Evolutionary conservation across 192 early-diverging fungal genomes (phyloP).

Genomic region (Entomortierella parvispora): DNA sequence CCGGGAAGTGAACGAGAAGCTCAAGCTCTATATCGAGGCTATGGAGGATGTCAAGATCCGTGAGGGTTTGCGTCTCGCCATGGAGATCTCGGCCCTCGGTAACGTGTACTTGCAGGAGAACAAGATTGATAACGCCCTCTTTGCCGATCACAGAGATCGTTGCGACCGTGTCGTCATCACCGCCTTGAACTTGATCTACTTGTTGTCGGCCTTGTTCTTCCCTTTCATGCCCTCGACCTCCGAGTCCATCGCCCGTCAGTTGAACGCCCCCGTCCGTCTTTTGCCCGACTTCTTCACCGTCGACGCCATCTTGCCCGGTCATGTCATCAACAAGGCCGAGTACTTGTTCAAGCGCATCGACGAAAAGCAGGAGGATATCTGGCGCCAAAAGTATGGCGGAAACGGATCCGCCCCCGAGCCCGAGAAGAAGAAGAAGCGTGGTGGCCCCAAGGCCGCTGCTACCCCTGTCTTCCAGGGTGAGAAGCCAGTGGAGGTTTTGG

Average conservation of each 20-base stretch:
- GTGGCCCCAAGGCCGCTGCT: constrained; percentile 38
- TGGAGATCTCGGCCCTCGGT: constrained; percentile 95
- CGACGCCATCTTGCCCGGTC: constrained; percentile 80
- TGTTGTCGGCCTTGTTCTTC: constrained; percentile 85
- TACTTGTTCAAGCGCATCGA: constrained; percentile 95
- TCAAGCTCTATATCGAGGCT: constrained; percentile 79
- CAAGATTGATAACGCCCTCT: constrained; percentile 91
- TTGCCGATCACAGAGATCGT: constrained; percentile 74
- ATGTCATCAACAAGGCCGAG: constrained; percentile 85
- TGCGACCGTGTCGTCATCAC: constrained; percentile 90
- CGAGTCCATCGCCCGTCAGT: constrained; percentile 80
- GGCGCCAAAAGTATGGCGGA: constrained; percentile 85
- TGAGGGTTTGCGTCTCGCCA: constrained; percentile 81
- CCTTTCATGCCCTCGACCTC: constrained; percentile 95
- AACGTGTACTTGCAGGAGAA: constrained; percentile 96
- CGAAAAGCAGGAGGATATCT: constrained; percentile 82
- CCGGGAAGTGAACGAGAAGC: constrained; percentile 82
- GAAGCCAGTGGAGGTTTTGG: constrained; percentile 59
- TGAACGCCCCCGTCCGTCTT: constrained; percentile 82
- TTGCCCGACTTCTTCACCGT: constrained; percentile 81
- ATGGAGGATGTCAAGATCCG: constrained; percentile 90
- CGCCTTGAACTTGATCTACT: constrained; percentile 89
- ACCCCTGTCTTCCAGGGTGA: constrained; percentile 54
- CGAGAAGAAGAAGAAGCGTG: constrained; percentile 52
- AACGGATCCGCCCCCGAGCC: constrained; percentile 44